These are phyloP conservation scores for Symbiotaphrina buchneri DNA, from an alignment of 495 filamentous ascomycete genomes.

Conservation along the genomic window DNA sequence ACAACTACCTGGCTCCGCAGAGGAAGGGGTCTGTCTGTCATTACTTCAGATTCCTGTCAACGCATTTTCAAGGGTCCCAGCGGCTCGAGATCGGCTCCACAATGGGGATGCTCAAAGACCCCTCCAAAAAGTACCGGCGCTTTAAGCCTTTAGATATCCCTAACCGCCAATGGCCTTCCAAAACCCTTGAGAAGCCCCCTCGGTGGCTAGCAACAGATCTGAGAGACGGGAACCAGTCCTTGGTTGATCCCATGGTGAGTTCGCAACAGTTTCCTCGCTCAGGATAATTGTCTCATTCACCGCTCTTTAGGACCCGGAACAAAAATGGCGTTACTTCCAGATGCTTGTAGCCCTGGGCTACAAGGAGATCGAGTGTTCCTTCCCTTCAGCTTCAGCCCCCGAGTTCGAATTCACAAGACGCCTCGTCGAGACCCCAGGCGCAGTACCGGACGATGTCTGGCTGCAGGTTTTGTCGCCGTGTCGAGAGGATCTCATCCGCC, in stretches of 20 bases:
- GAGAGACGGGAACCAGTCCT: conserved; percentile 71
- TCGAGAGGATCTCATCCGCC: conserved; percentile 73
- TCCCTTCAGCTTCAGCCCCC: conserved; percentile 80
- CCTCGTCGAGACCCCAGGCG: conserved; percentile 68
- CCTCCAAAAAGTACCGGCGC: conserved; percentile 72
- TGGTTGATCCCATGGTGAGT: conserved; percentile 74
- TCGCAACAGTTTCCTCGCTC: background rate
- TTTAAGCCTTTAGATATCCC: conserved; percentile 60
- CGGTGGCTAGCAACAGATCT: conserved; percentile 75
- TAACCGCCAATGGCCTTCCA: conserved; percentile 80
- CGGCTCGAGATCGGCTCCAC: too few species aligned
- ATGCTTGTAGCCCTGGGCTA: conserved; percentile 89
- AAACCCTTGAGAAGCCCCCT: conserved; percentile 54
- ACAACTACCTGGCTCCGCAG: too few species aligned
- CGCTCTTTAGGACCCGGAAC: conserved; percentile 48
- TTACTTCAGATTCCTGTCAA: too few species aligned
- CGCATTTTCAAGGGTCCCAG: too few species aligned
- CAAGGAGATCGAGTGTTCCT: conserved; percentile 96
- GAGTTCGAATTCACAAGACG: conserved; percentile 91
- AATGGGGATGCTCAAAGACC: conserved; percentile 63
- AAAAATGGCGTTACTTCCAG: conserved; percentile 88
- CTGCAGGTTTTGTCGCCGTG: conserved; percentile 89
- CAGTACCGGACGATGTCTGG: conserved; percentile 83
- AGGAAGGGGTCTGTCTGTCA: too few species aligned
- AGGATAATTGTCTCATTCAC: background rate